Evolutionary conservation across 2,329 filamentous ascomycete species (phyloP), one percentile per base, ranked within the genome.

Genomic region (Penicillium sp.): DNA sequence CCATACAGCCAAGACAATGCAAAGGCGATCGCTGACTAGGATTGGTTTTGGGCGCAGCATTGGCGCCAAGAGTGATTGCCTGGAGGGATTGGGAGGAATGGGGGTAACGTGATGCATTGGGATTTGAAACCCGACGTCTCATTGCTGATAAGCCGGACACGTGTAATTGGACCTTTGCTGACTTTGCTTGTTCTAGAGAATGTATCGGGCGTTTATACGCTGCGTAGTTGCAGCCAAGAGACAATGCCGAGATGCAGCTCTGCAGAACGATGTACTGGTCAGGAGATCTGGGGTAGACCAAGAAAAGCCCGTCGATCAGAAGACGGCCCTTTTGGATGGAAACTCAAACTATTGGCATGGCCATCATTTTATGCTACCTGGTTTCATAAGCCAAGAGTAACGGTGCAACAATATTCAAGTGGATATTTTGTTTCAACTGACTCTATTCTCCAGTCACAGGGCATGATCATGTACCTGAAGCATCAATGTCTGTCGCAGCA

Each of bases 21-120:
- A 44, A 59, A 52, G 61, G n/a, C 55, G 59, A 63, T 63, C 61
- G n/a, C 52, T 19, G 52, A 55, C 51, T 50, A 39, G 46, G 59
- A 58, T 61, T 36, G 50, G 52, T 22, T 52, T 36, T 19, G 6
- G 41, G 51, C 31, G 18, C 27, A 50, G n/a, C 19, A 50, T 50
- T 56, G 55, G 40, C 33, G 56, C 61, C 61, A 63, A 63, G 60
- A 55, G 24, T 49, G 58, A 54, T 58, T 56, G 50, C n/a, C 58
- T 35, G 36, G 54, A 50, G 43, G 49, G 49, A 40, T 40, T 41
- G 41, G 37, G 16, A 10, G 31, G 7, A 31, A 31, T 31, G 31
- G 31, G n/a, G 44, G 19, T 16, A 16, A 7, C n/a, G 36, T 18
- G 40, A 31, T 46, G 33, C 35, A 43, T 22, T 22, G 27, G 33